Evolutionary conservation across 2,329 filamentous ascomycete species (phyloP).

Genomic region (Helotiales sp.): DNA sequence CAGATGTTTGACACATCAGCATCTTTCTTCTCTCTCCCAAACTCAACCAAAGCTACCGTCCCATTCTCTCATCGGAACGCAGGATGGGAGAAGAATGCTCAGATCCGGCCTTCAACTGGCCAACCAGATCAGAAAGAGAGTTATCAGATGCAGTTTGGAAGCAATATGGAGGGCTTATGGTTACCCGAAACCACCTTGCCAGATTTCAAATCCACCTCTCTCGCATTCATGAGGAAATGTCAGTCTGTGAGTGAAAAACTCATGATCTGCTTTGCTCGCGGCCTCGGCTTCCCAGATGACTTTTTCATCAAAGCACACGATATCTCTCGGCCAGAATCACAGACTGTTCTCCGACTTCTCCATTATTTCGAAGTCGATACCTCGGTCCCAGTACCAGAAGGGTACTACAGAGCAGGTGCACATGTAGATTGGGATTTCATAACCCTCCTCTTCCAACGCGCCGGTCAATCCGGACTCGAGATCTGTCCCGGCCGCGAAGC

Average conservation of each 20-base stretch:
- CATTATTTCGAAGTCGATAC: constrained; percentile 54
- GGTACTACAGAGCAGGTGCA: constrained; percentile 59
- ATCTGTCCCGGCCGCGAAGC: constrained; percentile 65
- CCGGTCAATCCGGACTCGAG: constrained; percentile 61
- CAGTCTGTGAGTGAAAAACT: constrained; percentile 51
- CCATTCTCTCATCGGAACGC: constrained; percentile 47
- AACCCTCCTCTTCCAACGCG: constrained; percentile 62
- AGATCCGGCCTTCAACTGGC: constrained; percentile 56
- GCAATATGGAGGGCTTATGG: constrained; percentile 34
- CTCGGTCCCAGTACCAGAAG: constrained; percentile 37
- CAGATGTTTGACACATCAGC: constrained; percentile 38
- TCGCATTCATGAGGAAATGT: constrained; percentile 33
- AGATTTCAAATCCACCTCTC: constrained; percentile 48
- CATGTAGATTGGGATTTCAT: constrained; percentile 65
- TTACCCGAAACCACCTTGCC: constrained; percentile 39
- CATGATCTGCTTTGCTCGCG: constrained; percentile 55
- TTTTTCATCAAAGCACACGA: constrained; percentile 56
- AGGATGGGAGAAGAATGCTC: constrained; percentile 58
- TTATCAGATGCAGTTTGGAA: constrained; percentile 56
- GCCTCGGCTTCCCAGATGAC: constrained; percentile 52
- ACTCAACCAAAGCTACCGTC: constrained; percentile 48
- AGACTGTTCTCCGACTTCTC: constrained; percentile 55
- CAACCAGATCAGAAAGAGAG: constrained; percentile 56
- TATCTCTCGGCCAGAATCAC: constrained; percentile 45
- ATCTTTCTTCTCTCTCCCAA: constrained; percentile 53